Percentiles rank a stretch among this genome's conserved stretches.
phyloP scores from a whole-genome alignment of 805 yeast species.

The Wickerhamiella cacticola region DNA sequence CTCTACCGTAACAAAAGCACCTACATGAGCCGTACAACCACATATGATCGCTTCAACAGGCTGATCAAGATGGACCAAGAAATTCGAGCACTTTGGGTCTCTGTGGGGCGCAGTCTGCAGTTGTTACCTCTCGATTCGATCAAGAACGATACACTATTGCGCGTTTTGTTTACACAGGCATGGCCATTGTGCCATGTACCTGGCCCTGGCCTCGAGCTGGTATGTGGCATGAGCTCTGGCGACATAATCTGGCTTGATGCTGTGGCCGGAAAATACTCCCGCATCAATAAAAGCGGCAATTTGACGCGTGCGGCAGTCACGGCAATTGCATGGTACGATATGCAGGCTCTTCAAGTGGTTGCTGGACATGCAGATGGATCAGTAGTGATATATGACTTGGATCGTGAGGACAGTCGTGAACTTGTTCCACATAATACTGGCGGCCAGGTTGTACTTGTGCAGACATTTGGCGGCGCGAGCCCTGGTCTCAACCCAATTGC shows the following conservation, averaged over 20 bases:
- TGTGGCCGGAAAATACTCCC: slow-evolving; percentile 35
- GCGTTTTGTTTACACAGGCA: slow-evolving; percentile 31
- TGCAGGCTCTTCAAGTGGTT: slow-evolving; percentile 35
- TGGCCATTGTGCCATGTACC: slow-evolving; percentile 32
- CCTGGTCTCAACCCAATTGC: slow-evolving; percentile 37
- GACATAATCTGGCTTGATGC: slow-evolving; percentile 53
- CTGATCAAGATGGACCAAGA: slow-evolving; percentile 26
- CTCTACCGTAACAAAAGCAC: slow-evolving; percentile 31
- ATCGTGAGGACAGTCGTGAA: slow-evolving; percentile 34
- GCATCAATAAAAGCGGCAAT: slow-evolving; percentile 42
- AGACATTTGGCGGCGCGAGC: slow-evolving; percentile 15
- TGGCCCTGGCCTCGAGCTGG: slow-evolving; percentile 34
- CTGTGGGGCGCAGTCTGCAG: slow-evolving; percentile 30
- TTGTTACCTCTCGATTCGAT: slow-evolving; percentile 25
- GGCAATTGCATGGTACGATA: slow-evolving; percentile 39
- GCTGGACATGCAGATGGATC: slow-evolving; percentile 58
- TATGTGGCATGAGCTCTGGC: slow-evolving; percentile 56
- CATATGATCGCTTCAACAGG: slow-evolving; percentile 27
- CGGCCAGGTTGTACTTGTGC: slow-evolving; percentile 12
- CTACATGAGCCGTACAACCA: slow-evolving; percentile 29
- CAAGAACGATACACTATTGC: slow-evolving; percentile 28
- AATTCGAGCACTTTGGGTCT: slow-evolving; percentile 23
- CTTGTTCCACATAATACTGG: slow-evolving; percentile 17
- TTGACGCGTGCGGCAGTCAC: slow-evolving; percentile 34
- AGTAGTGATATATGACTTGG: slow-evolving; percentile 40